Conservation (phyloP, 1,284 basidiomycete genomes). For the Tetrapyrgos nigripes region DNA sequence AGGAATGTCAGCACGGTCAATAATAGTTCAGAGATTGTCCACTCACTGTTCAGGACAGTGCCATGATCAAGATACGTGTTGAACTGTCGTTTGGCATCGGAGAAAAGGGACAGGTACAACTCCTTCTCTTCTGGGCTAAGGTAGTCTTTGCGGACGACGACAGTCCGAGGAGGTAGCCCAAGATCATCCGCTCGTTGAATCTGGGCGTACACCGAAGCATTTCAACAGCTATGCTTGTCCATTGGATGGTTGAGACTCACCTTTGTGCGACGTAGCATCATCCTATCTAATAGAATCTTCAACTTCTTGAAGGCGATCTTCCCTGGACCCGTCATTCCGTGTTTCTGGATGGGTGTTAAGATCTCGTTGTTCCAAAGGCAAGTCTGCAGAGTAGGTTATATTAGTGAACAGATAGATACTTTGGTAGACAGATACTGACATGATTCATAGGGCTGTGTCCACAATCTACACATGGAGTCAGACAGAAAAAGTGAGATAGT, state of each 20-base stretch:
- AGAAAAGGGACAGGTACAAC: conserved; percentile 91
- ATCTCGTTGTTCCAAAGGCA: conserved; percentile 95
- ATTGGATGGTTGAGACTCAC: conserved; percentile 36
- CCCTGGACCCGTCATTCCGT: conserved; percentile 79
- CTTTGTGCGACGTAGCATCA: conserved; percentile 95
- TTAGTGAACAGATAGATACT: conserved; percentile 8
- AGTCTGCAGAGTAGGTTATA: conserved; percentile 50
- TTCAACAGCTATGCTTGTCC: neutral
- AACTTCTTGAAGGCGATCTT: conserved; percentile 89
- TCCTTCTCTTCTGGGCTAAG: conserved; percentile 99
- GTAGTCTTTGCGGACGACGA: conserved; percentile 89
- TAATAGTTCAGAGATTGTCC: no score
- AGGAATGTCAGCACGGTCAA: conserved; percentile 18
- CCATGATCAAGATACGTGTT: conserved; percentile 90
- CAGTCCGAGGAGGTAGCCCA: conserved; percentile 93
- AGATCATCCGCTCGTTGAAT: conserved; percentile 97
- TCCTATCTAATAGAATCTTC: conserved; percentile 86
- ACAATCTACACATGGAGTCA: conserved; percentile 61
- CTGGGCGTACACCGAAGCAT: conserved; percentile 43
- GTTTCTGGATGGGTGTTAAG: conserved; percentile 91
- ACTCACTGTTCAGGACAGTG: conserved; percentile 90
- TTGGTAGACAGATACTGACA: conserved; percentile 48
- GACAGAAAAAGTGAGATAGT: neutral
- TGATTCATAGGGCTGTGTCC: conserved; percentile 96
- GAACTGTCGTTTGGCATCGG: conserved; percentile 93